phyloP scores from a whole-genome alignment of 352 stramenopile species.

The Phytophthora pisi region DNA sequence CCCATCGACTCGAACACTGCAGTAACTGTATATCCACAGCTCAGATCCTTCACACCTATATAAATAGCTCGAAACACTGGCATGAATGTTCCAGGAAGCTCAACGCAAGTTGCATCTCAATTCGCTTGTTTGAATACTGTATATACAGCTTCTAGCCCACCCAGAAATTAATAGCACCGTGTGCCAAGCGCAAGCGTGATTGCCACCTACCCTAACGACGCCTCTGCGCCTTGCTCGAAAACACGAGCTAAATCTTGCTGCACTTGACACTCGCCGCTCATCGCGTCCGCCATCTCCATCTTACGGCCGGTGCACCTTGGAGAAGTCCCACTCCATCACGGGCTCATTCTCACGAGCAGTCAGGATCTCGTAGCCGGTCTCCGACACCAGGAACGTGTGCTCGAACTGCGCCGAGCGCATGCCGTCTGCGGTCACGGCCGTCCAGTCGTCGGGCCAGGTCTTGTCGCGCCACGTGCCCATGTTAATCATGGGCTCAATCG shows the following conservation, averaged over 20 bases:
- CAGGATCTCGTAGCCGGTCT: slow-evolving; percentile 97
- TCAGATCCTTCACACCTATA: too few species aligned
- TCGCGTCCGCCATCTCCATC: background rate
- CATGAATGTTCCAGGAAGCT: too few species aligned
- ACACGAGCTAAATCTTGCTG: slow-evolving; percentile 5
- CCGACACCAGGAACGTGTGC: slow-evolving; percentile 99
- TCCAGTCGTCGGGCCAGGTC: slow-evolving; percentile 99
- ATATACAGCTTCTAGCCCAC: slow-evolving; percentile 5
- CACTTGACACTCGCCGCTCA: background rate
- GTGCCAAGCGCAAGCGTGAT: background rate
- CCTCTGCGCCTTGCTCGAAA: slow-evolving; percentile 3
- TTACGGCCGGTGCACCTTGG: slow-evolving; percentile 76
- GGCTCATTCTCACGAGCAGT: slow-evolving; percentile 91
- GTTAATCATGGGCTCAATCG: slow-evolving; percentile 99
- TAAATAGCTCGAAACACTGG: too few species aligned
- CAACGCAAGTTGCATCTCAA: too few species aligned
- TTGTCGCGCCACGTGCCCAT: slow-evolving; percentile 89
- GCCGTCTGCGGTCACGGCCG: slow-evolving; percentile 95
- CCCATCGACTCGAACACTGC: too few species aligned
- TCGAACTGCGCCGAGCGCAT: slow-evolving; percentile 97
- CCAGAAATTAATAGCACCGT: slow-evolving; percentile 3
- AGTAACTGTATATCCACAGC: too few species aligned
- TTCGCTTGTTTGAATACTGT: background rate
- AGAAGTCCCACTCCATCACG: slow-evolving; percentile 87
- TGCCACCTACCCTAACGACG: slow-evolving; percentile 18